A percentile compares a stretch with the other conserved stretches of the same genome.
phyloP scores from a whole-genome alignment of 2,329 filamentous ascomycete genomes.

The Epichloe scottii region DNA sequence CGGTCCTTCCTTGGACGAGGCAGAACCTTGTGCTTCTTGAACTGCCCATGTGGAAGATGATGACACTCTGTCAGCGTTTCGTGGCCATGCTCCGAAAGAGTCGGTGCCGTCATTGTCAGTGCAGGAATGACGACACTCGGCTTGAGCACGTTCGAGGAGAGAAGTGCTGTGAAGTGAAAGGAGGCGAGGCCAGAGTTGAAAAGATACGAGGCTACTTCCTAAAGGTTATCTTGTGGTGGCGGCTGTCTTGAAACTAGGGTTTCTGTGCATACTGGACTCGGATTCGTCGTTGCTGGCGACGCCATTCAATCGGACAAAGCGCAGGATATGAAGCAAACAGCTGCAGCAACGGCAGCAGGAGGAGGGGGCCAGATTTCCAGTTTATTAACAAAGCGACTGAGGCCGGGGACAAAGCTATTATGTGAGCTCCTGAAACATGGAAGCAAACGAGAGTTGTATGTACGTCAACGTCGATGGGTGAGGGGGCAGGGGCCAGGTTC shows the following conservation, averaged over 20 bases:
- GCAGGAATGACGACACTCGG: slow-evolving; percentile 11
- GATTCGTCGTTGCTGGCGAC: slow-evolving; percentile 5
- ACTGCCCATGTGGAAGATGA: slow-evolving; percentile 23
- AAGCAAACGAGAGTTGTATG: slow-evolving; percentile 2
- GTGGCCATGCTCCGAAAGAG: slow-evolving; percentile 16
- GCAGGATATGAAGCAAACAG: slow-evolving; percentile 1
- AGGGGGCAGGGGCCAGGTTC: not conserved
- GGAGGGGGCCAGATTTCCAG: not conserved
- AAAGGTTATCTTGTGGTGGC: slow-evolving; percentile 7
- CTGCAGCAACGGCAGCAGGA: not conserved
- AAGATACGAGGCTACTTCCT: not conserved
- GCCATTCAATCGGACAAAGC: slow-evolving; percentile 9
- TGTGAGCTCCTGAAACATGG: slow-evolving; percentile 5
- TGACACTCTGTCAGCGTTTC: slow-evolving; percentile 15
- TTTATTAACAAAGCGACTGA: not conserved
- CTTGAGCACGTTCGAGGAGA: slow-evolving; percentile 15
- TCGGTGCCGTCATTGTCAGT: slow-evolving; percentile 21
- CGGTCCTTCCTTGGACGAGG: slow-evolving; percentile 22
- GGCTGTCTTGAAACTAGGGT: slow-evolving; percentile 10
- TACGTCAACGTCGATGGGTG: not conserved
- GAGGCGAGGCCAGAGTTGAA: not conserved
- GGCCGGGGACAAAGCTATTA: slow-evolving; percentile 1
- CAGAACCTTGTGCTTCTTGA: slow-evolving; percentile 34
- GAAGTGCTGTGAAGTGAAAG: slow-evolving; percentile 1
- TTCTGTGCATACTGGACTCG: slow-evolving; percentile 11